Evolutionary conservation across 2,329 filamentous ascomycete genomes (phyloP), one percentile per base, ranked within the genome.

Genomic region (Fusarium oligoseptatum): DNA sequence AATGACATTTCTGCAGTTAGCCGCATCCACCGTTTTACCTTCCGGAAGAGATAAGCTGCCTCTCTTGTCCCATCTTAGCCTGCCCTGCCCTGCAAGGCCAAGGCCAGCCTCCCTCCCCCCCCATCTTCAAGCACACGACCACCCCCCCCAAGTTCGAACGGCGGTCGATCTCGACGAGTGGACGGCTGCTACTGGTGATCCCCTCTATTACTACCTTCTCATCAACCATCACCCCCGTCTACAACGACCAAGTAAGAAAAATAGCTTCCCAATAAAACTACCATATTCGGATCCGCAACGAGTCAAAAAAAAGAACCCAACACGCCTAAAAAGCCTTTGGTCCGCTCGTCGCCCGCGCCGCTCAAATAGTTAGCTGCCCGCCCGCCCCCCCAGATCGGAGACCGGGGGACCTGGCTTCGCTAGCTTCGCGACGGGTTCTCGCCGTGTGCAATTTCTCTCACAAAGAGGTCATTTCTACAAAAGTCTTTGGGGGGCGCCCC

Each of bases 381-480:
- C 10, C 17, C n/a, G n/a, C n/a, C 36, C 14, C 48, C 48, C 24
- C 24, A 52, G 48, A 52, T 52, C 27, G 48, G 48, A 52, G 56
- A 58, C 56, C 56, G 37, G 37, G 57, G 57, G 24, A 27, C 57
- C 37, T 60, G 34, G 56, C 36, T 39, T 60, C 55, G 32, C 34
- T 58, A 39, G 56, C 22, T 24, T 24, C 56, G 34, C 24, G 43
- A 36, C 32, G 36, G 36, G 34, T 58, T 22, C 34, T 37, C n/a
- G n/a, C 22, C 27, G 34, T 22, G 34, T 39, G 34, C 56, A 58
- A 58, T 60, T 43, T 60, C 57, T 60, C 48, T 32, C 48, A 52
- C 37, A 22, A 22, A 32, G 17, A 48, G 43, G 43, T 32, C 24
- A 55, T 60, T 60, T 60, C 37, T 60, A 55, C 27, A 55, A 55